phyloP scores from a whole-genome alignment of 192 early-diverging fungal genomes.

The Mortierella claussenii region DNA sequence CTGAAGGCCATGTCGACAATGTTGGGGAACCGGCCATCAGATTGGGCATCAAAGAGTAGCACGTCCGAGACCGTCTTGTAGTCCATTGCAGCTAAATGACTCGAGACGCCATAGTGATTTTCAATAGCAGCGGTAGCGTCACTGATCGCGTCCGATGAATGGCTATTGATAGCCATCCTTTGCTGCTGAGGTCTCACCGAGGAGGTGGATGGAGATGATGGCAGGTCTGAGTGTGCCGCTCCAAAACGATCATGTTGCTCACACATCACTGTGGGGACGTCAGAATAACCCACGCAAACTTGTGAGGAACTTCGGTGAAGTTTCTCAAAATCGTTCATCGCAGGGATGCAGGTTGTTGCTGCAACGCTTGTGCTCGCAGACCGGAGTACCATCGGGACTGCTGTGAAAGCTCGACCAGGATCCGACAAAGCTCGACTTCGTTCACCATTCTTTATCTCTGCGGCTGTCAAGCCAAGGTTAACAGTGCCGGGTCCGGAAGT shows the following conservation, averaged over 20 bases:
- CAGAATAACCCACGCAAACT: too few species aligned
- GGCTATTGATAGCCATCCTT: background rate
- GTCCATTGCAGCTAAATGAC: background rate
- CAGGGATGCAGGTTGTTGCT: background rate
- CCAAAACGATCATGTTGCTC: background rate
- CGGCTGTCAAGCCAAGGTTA: background rate
- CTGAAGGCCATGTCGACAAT: background rate
- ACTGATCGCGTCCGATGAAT: constrained; percentile 3
- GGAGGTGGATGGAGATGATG: too few species aligned
- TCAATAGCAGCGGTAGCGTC: background rate
- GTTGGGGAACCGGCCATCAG: too few species aligned
- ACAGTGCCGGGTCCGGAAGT: background rate
- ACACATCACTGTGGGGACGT: background rate
- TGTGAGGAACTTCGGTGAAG: too few species aligned
- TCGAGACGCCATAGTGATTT: background rate
- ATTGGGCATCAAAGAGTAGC: background rate
- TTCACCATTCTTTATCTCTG: background rate
- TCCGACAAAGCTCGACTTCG: constrained; percentile 8
- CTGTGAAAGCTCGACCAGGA: constrained; percentile 1
- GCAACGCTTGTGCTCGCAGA: background rate
- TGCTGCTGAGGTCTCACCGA: background rate
- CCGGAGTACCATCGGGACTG: background rate
- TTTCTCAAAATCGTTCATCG: too few species aligned
- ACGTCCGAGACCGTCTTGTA: background rate
- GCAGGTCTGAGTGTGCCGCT: background rate